Base-by-base conservation (phyloP, 2,329 filamentous ascomycete species). In the Trichoderma atroviride region DNA sequence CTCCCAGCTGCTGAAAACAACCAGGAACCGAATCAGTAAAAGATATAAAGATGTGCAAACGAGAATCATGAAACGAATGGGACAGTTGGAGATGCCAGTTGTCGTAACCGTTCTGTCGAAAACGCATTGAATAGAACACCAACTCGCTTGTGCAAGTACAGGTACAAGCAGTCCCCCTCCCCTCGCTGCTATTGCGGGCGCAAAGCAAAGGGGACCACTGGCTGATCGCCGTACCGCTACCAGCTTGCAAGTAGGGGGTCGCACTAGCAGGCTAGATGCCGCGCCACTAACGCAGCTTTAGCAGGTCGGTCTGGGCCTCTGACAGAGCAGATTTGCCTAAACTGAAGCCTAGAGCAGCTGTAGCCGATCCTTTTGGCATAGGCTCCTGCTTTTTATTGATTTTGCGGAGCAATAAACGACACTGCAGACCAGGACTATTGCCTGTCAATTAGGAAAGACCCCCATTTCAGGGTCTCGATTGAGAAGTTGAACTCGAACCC, bases 241-340 rank as follows among this genome's bases (percentile, higher is more conserved):
- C 19, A n/a, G 13, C 24, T 31, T 7, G 16, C 10, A 13, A 40
- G 62, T 50, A 66, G 37, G 53, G 53, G 62, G 53, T 24, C 40
- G 29, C 62, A 57, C 62, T 66, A 66, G 53, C 60, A 66, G 52
- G 9, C 27, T 43, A 40, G 62, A 58, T 35, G 53, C 52, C 62
- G 52, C 62, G 53, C 62, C 62, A 57, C 62, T 66, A 66, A 57
- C 62, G 53, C 53, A 66, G 53, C 52, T 66, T 57, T 57, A 57
- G 62, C 55, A 66, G 62, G 62, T 65, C 62, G 62, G 62, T 56
- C 62, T 65, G 35, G 29, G 31, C 33, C 13, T 35, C 33, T 14
- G 11, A 27, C n/a, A 13, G 37, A 19, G 40, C 19, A 11, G 29
- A 13, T 53, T 40, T 53, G 31, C 47, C 31, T 50, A 33, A 16